A percentile compares a stretch with the other conserved stretches of the same genome.
Evolutionary conservation across 176 grass and related monocot species (phyloP).

Genomic region (Avena insularis): DNA sequence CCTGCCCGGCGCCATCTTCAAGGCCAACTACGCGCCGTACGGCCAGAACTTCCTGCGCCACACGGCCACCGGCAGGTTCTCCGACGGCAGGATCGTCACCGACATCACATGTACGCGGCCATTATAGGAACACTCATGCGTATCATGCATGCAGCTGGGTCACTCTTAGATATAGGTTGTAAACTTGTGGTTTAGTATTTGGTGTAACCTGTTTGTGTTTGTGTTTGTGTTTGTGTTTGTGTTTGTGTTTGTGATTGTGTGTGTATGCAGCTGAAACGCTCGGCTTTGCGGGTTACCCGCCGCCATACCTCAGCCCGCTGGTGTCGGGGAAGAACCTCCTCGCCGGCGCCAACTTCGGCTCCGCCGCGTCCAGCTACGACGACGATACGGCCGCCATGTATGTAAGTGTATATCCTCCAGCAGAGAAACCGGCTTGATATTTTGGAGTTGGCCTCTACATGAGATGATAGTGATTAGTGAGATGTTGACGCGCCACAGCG

Average conservation of each 20-base stretch:
- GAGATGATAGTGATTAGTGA: background rate
- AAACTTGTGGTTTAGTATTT: background rate
- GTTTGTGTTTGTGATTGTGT: background rate
- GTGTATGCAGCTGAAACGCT: constrained; percentile 56
- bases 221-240: background rate
- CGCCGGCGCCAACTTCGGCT: constrained; percentile 76
- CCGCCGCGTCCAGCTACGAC: constrained; percentile 72
- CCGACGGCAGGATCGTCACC: constrained; percentile 79
- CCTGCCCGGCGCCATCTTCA: constrained; percentile 56
- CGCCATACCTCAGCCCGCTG: constrained; percentile 74
- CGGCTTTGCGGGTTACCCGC: constrained; percentile 63
- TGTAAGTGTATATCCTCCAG: constrained; percentile 50
- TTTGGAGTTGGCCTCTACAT: background rate
- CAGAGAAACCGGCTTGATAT: background rate
- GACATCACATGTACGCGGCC: constrained; percentile 63
- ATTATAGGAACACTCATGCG: background rate
- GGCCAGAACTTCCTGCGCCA: constrained; percentile 63
- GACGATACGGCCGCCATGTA: constrained; percentile 76
- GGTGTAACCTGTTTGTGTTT: background rate
- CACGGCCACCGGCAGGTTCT: constrained; percentile 72
- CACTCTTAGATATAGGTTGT: background rate
- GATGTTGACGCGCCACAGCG: background rate
- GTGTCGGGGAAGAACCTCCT: constrained; percentile 75
- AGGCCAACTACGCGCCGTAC: constrained; percentile 77
- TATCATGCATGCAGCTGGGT: background rate